Conservation (phyloP, 768 basidiomycete genomes). For the Agaricus blazei region DNA sequence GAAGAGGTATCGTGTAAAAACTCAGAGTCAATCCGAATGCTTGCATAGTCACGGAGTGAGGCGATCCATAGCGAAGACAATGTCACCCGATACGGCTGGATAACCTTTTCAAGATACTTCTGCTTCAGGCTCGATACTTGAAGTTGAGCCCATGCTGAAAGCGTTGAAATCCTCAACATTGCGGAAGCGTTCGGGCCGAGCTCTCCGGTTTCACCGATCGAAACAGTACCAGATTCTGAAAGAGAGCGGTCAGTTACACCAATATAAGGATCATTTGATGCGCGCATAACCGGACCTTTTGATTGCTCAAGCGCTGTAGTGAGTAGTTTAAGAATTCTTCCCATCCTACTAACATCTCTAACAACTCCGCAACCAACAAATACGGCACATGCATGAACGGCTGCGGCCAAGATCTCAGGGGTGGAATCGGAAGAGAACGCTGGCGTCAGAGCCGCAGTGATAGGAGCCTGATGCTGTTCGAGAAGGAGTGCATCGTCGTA, state of each 20-base stretch:
- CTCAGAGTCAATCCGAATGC: slow-evolving; percentile 85
- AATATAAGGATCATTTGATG: neutral
- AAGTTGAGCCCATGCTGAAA: slow-evolving; percentile 95
- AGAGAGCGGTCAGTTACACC: neutral
- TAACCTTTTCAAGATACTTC: slow-evolving; percentile 71
- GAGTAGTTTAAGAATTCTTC: slow-evolving; percentile 85
- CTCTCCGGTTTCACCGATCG: slow-evolving; percentile 81
- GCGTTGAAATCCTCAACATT: slow-evolving; percentile 87
- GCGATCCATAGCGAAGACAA: slow-evolving; percentile 87
- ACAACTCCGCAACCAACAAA: slow-evolving; percentile 96
- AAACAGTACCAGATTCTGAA: slow-evolving; percentile 75
- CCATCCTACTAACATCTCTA: slow-evolving; percentile 88
- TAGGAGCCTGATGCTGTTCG: slow-evolving; percentile 97
- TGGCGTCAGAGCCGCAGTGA: slow-evolving; percentile 94
- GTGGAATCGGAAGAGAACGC: slow-evolving; percentile 95
- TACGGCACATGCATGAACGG: slow-evolving; percentile 88
- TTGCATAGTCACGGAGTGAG: slow-evolving; percentile 87
- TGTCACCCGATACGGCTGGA: slow-evolving; percentile 71
- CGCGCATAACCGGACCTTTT: slow-evolving; percentile 50
- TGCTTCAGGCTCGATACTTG: slow-evolving; percentile 74
- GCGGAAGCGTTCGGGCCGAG: slow-evolving; percentile 92
- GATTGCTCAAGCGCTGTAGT: slow-evolving; percentile 87
- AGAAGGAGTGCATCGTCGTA: slow-evolving; percentile 86
- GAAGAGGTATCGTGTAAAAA: slow-evolving; percentile 71
- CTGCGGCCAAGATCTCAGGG: slow-evolving; percentile 90